Evolutionary conservation across 1,284 basidiomycete genomes (phyloP), one percentile per base, ranked within the genome.

Genomic region (Cutaneotrichosporon daszewskae): DNA sequence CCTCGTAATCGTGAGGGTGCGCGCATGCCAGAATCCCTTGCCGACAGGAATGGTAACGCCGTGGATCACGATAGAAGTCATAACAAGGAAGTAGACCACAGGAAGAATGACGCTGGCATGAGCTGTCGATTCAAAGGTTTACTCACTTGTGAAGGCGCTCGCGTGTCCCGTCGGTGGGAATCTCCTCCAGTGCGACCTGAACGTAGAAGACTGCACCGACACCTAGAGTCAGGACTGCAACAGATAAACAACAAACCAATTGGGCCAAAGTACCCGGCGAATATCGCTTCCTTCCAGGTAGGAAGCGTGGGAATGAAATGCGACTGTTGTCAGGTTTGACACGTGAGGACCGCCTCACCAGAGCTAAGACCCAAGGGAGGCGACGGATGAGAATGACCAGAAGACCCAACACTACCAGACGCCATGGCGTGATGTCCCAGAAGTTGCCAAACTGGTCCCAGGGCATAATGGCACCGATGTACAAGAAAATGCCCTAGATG

Each of bases 381-480:
- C 91, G 76, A 25, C 87, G 79, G 19, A 92, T 69, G 0, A 88
- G 54, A 47, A 96, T 74, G 16, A 94, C 77, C 34, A 84, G 74
- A 35, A 94, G 76, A 1, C 84, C 87, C 28, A 90, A 77, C 22
- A 88, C 80, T 35, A 92, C 73, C 17, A 96, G 75, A 23, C 88
- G 76, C 85, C 88, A 89, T 2, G 86, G 81, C 20, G 77, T 79
- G 38, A 95, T 72, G 25, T 72, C 66, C 52, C 71, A 74, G 47
- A 72, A 69, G 24, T 65, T 57, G 26, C 54, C 52, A 45, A 69
- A 66, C 23, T 70, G 47, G 6, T 19, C 17, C 68, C 68, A 95
- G 0, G 91, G 91, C 79, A 90, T 87, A 79, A 90, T 88, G 25
- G 90, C 87, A 49, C 90, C 90, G 44, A 94, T 82, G 62, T 83